Evolutionary conservation across 2,329 filamentous ascomycete genomes (phyloP), one percentile per base, ranked within the genome.

Genomic region (Xylaria sp.): DNA sequence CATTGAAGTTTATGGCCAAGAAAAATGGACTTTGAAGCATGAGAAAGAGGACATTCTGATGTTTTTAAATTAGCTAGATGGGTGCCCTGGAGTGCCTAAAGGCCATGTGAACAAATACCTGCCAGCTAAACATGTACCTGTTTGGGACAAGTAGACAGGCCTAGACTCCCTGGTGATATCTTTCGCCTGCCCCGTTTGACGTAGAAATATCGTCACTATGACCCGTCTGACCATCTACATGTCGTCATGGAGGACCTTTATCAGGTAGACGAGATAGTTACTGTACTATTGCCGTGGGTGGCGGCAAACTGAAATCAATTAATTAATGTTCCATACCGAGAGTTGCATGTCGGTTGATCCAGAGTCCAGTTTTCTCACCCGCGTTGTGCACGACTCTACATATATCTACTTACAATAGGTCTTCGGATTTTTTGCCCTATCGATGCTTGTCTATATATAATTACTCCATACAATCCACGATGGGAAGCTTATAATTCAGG

Each of bases 191-290:
- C 41, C 41, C 15, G 13, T 46, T 46, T 46, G 41, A 48, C 46
- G 46, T 48, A 48, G 46, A 48, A 20, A 23, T 20, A 48, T 48
- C 46, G 46, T 48, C 46, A 48, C 46, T 18, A 48, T 48, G n/a
- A 48, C 46, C 46, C 6, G n/a, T 48, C 46, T 48, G 46, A 48
- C 46, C 46, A 48, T 20, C 46, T 8, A 5, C 15, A 15, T n/a
- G 44, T 48, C 46, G n/a, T 20, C 44, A 48, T 15, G n/a, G 18
- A 48, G 6, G 18, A 48, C 44, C 44, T n/a, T 20, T 48, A 48
- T 48, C 44, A 8, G 9, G 18, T 7, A 7, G 15, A 46, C 13
- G 18, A 46, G 18, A 46, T 2, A 18, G 18, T 20, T 7, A 20
- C 10, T 7, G 20, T 48, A 28, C 4, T 28, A 28, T 48, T 48